Conservation (phyloP, 129 eudicot species). For the Helianthus tuberosus region DNA sequence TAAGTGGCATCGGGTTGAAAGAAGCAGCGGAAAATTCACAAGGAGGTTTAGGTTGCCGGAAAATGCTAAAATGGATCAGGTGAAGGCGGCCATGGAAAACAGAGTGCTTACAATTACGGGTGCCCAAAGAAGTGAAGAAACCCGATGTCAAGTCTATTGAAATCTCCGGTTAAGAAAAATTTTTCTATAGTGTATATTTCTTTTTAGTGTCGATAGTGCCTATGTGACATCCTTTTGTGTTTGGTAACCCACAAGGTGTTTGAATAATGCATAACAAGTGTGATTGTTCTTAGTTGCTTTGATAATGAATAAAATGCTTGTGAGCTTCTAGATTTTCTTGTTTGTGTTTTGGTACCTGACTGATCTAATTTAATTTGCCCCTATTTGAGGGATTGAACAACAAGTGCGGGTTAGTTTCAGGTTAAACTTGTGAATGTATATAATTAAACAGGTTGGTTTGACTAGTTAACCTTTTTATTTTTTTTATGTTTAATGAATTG, state of each 20-base stretch:
- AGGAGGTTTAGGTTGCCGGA: slow-evolving; percentile 51
- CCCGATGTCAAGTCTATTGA: slow-evolving; percentile 36
- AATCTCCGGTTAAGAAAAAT: slow-evolving; percentile 35
- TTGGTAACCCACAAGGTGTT: too few species aligned
- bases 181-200: background rate
- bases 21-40: slow-evolving; percentile 36
- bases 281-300: background rate
- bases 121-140: slow-evolving; percentile 45
- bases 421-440: too few species aligned
- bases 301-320: background rate
- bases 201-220: too few species aligned
- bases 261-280: too few species aligned
- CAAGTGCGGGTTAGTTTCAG: too few species aligned
- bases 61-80: slow-evolving; percentile 41
- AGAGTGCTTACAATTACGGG: slow-evolving; percentile 41
- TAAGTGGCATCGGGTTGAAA: slow-evolving; percentile 2
- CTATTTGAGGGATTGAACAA: too few species aligned
- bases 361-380: too few species aligned
- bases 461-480: too few species aligned
- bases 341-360: too few species aligned
- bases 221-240: too few species aligned
- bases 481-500: too few species aligned
- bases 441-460: too few species aligned
- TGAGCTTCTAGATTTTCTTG: background rate
- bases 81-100: slow-evolving; percentile 41